Evolutionary conservation across 108 stramenopile genomes (phyloP).

Genomic region (Schizochytrium sp.): DNA sequence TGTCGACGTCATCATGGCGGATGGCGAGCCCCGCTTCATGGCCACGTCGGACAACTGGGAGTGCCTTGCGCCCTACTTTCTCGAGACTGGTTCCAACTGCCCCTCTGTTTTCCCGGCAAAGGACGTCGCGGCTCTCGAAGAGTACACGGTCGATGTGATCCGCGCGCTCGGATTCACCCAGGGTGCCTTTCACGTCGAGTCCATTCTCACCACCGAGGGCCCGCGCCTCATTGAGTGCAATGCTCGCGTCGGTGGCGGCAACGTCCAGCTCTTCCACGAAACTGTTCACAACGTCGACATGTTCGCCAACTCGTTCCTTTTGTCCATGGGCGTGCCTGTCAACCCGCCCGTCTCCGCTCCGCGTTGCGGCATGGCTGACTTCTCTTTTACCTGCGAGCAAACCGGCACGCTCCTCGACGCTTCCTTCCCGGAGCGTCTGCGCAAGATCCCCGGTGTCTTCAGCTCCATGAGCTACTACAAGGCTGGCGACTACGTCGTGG

Average conservation of each 20-base stretch:
- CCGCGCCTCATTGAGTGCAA: slow-evolving; percentile 14
- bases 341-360: not conserved
- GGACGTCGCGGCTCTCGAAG: not conserved
- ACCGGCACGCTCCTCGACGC: not conserved
- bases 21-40: not conserved
- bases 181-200: slow-evolving; percentile 20
- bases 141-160: not conserved
- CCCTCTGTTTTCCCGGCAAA: not conserved
- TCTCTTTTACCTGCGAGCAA: not conserved
- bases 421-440: not conserved
- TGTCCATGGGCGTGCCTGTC: slow-evolving; percentile 2
- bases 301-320: not conserved
- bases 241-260: slow-evolving; percentile 18
- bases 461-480: not conserved
- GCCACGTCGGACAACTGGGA: slow-evolving; percentile 7
- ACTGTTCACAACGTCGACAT: not conserved
- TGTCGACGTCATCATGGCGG: not conserved
- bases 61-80: not conserved
- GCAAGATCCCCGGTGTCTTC: not conserved
- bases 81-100: not conserved
- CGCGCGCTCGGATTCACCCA: not conserved
- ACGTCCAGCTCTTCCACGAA: not conserved
- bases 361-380: not conserved
- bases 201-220: not conserved
- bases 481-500: not conserved